Base-by-base conservation (phyloP, 129 eudicot genomes). In the Escallonia rubra region DNA sequence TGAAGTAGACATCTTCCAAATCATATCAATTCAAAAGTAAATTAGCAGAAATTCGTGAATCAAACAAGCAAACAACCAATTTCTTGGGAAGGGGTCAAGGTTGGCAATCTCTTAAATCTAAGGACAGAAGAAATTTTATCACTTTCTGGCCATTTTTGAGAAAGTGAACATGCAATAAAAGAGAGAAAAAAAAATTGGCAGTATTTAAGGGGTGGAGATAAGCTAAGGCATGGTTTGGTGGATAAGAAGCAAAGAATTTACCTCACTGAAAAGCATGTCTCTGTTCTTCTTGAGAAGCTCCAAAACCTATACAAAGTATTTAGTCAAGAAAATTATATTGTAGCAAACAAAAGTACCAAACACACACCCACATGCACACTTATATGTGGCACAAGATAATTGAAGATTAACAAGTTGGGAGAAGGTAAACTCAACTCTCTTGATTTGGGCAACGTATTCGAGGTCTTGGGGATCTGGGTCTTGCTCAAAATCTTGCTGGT, bases 191-290 rank as follows among this genome's bases (percentile, higher is more conserved):
- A 12, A 15, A 64, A 6, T 13, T 13, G 38, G 57, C 14, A 53
- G 57, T 6, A 14, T 14, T 0, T 11, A 56, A 56, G 2, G n/a
- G 3, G 8, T 4, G 45, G 16, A 68, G 14, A 23, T 43, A 13
- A 6, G 4, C 13, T 53, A 38, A 15, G 9, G 62, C 13, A n/a
- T 9, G 12, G 8, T 39, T 42, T 34, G 11, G 13, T 4, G 3
- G 10, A 43, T 0, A 7, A 53, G 10, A 2, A 54, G 13, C 41
- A 23, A 43, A 40, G 9, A n/a, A 72, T 64, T 72, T 65, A 91
- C 98, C 98, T 92, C 96, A 57, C 89, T 79, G 67, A 88, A 92
- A 10, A 80, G 65, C 98, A 92, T 88, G 80, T 92, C 96, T 66
- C 98, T 88, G 73, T 88, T 92, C 53, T 80, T 88, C 91, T 78